Percentiles rank a stretch among this genome's conserved stretches.
phyloP scores from a whole-genome alignment of 768 basidiomycete genomes.

The Tubosaeta sp. region DNA sequence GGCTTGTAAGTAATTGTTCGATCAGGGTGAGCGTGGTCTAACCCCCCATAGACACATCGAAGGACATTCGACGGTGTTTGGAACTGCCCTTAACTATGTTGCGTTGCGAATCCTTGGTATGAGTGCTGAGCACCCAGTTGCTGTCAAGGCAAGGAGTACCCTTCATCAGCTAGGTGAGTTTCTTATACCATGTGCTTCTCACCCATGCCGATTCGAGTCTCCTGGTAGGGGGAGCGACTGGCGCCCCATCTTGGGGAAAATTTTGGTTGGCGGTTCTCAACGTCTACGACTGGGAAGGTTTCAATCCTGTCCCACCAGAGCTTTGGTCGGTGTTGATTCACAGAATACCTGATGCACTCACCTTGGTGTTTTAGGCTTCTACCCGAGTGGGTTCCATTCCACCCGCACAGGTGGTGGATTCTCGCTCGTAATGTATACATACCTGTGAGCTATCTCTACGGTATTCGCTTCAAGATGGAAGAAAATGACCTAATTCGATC shows the following conservation, averaged over 20 bases:
- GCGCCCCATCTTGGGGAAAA: conserved; percentile 90
- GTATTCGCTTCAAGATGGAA: conserved; percentile 58
- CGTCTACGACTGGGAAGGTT: conserved; percentile 94
- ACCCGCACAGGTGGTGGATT: conserved; percentile 97
- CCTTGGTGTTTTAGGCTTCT: conserved; percentile 57
- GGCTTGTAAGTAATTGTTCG: conserved; percentile 65
- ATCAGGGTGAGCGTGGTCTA: background rate
- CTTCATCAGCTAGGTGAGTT: conserved; percentile 75
- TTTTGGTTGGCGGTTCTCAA: conserved; percentile 93
- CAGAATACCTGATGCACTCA: background rate
- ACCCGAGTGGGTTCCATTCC: conserved; percentile 88
- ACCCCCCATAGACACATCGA: conserved; percentile 74
- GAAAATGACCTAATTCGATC: conserved; percentile 74
- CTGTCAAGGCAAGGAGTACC: conserved; percentile 73
- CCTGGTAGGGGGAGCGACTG: conserved; percentile 63
- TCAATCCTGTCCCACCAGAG: conserved; percentile 88
- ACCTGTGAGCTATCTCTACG: conserved; percentile 87
- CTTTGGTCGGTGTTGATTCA: conserved; percentile 55
- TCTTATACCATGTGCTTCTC: background rate
- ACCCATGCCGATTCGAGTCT: background rate
- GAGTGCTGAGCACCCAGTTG: conserved; percentile 77
- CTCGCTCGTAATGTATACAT: conserved; percentile 89
- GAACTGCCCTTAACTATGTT: conserved; percentile 90
- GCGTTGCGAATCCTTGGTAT: conserved; percentile 84
- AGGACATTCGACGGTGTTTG: conserved; percentile 89